Conservation (phyloP, 495 filamentous ascomycete genomes). For the Neurospora sp. region DNA sequence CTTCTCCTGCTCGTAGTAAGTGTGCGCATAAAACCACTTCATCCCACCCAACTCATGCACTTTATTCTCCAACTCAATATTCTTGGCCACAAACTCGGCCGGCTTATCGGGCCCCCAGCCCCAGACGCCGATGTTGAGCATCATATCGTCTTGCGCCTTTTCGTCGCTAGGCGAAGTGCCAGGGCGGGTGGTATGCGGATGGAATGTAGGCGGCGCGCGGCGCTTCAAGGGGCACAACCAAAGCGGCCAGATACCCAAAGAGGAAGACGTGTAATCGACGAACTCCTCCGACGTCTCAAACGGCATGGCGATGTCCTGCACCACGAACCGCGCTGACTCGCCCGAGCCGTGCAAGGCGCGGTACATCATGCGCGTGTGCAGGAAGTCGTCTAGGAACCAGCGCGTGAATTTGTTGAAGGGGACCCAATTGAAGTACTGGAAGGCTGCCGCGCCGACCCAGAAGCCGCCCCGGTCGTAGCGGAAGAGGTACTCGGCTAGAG, state of each 20-base stretch:
- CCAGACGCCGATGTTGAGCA: constrained; percentile 50
- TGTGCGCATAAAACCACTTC: constrained; percentile 54
- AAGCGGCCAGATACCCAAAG: constrained; percentile 45
- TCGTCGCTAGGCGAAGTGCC: neutral
- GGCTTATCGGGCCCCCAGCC: constrained; percentile 36
- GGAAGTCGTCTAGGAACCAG: constrained; percentile 51
- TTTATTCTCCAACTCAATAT: constrained; percentile 55
- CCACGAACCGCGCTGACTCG: constrained; percentile 41
- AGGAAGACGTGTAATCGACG: constrained; percentile 39
- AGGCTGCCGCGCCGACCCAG: constrained; percentile 48
- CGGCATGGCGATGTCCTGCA: constrained; percentile 51
- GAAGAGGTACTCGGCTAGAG: constrained; percentile 45
- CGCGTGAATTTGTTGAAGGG: constrained; percentile 47
- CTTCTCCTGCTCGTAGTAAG: constrained; percentile 45
- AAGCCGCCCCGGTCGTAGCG: constrained; percentile 52
- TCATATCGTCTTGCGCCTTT: constrained; percentile 20
- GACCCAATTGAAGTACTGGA: constrained; percentile 42
- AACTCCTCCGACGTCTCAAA: constrained; percentile 39
- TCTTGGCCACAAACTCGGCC: constrained; percentile 40
- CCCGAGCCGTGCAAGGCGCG: constrained; percentile 49
- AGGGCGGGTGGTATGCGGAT: constrained; percentile 30
- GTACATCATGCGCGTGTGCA: constrained; percentile 57
- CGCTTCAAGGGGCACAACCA: constrained; percentile 50
- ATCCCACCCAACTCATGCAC: constrained; percentile 56
- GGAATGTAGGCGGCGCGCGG: constrained; percentile 32